A percentile compares a stretch with the other conserved stretches of the same genome.
These are phyloP conservation scores for Phytopythium sindhum DNA, from an alignment of 352 stramenopile species.

Conservation along the genomic window DNA sequence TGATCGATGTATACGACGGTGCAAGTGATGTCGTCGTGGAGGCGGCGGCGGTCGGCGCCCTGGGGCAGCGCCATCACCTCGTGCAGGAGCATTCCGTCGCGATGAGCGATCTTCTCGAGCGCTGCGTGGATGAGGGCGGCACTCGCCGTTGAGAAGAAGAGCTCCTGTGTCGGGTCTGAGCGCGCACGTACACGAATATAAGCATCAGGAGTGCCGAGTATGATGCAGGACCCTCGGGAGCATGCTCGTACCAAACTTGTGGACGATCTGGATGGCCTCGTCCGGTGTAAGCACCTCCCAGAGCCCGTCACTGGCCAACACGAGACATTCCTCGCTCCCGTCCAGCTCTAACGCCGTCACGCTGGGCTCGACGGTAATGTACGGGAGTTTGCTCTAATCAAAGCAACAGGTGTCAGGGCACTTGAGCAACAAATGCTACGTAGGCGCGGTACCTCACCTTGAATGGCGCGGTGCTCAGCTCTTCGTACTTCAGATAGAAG, in stretches of 20 bases:
- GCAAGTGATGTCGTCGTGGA: conserved; percentile 82
- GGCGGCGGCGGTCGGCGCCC: conserved; percentile 44
- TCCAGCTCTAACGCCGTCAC: conserved; percentile 46
- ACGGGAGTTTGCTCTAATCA: conserved; percentile 69
- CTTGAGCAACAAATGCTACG: not conserved
- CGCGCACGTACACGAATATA: not conserved
- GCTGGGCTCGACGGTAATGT: conserved; percentile 72
- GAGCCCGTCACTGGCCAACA: conserved; percentile 79
- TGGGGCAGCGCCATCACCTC: conserved; percentile 55
- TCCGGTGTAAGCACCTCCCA: conserved; percentile 75
- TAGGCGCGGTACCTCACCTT: conserved; percentile 39
- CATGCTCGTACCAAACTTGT: conserved; percentile 54
- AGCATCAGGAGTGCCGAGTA: not conserved
- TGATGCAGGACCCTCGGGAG: not conserved
- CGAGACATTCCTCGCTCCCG: conserved; percentile 59
- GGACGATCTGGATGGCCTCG: conserved; percentile 62
- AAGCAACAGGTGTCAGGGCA: not conserved
- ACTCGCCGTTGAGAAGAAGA: conserved; percentile 57
- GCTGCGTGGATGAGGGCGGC: conserved; percentile 65
- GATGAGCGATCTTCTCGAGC: conserved; percentile 65
- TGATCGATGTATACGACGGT: conserved; percentile 64
- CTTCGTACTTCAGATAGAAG: conserved; percentile 92
- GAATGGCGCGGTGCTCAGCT: conserved; percentile 90
- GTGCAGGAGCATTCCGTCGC: conserved; percentile 67
- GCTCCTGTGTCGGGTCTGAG: conserved; percentile 35